A percentile compares a stretch with the other conserved stretches of the same genome.
These are phyloP conservation scores for Leishmania martiniquensis DNA, from an alignment of 208 protist genomes.

Conservation along the genomic window DNA sequence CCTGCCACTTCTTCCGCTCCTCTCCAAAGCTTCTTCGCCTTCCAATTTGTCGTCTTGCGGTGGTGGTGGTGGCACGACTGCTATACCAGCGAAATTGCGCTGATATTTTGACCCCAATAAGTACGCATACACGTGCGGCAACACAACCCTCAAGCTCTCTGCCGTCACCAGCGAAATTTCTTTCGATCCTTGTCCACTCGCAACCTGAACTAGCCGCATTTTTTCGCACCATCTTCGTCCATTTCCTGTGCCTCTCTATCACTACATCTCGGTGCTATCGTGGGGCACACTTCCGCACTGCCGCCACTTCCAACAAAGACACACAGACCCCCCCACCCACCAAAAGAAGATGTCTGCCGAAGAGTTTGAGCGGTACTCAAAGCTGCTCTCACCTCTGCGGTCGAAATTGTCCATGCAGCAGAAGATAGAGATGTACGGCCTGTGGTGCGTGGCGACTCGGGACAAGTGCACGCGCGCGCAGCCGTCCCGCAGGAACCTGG, in stretches of 20 bases:
- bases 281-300: background rate
- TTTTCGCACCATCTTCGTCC: background rate
- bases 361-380: conserved; percentile 57
- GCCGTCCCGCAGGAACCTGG: conserved; percentile 59
- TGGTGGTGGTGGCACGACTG: background rate
- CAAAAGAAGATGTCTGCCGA: conserved; percentile 24
- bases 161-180: background rate
- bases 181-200: background rate
- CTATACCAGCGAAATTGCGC: background rate
- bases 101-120: background rate
- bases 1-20: background rate
- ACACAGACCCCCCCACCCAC: background rate
- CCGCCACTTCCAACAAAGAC: background rate
- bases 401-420: conserved; percentile 60
- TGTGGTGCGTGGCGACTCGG: conserved; percentile 80
- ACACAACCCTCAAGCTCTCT: background rate
- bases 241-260: background rate
- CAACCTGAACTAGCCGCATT: background rate
- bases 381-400: conserved; percentile 35
- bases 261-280: background rate
- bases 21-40: background rate
- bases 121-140: background rate
- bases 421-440: conserved; percentile 88
- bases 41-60: background rate
- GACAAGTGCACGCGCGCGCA: conserved; percentile 60